phyloP scores from a whole-genome alignment of 352 stramenopile genomes.

The Globisporangium yorkense region DNA sequence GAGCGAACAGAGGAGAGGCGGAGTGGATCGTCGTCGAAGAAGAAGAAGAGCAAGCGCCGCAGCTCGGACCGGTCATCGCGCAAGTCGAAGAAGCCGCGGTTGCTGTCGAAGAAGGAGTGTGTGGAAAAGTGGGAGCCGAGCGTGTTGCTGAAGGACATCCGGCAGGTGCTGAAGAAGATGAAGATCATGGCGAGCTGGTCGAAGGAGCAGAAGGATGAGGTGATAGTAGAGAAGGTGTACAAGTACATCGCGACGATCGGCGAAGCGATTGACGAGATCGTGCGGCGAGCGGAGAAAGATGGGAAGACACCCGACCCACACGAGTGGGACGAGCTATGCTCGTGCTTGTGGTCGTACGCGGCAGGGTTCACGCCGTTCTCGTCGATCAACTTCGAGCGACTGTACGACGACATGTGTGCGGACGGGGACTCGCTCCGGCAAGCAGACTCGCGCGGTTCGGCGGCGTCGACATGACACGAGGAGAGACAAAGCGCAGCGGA shows the following conservation, averaged over 20 bases:
- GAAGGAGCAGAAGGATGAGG: slow-evolving; percentile 74
- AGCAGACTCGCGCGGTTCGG: slow-evolving; percentile 1
- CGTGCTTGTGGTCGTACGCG: slow-evolving; percentile 75
- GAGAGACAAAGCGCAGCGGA: not conserved
- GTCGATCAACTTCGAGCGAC: slow-evolving; percentile 65
- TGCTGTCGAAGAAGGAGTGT: slow-evolving; percentile 46
- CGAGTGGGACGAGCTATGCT: slow-evolving; percentile 73
- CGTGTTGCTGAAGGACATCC: slow-evolving; percentile 68
- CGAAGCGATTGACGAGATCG: slow-evolving; percentile 70
- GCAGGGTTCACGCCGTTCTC: slow-evolving; percentile 73
- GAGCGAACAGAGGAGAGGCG: slow-evolving; percentile 13
- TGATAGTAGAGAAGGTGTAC: slow-evolving; percentile 81
- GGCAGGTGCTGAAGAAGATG: slow-evolving; percentile 84
- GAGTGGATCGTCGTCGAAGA: slow-evolving; percentile 5
- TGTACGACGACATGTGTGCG: slow-evolving; percentile 83
- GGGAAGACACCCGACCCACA: slow-evolving; percentile 11
- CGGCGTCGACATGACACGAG: slow-evolving; percentile 17
- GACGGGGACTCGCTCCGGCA: slow-evolving; percentile 48
- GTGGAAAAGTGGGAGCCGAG: slow-evolving; percentile 79
- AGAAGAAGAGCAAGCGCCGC: slow-evolving; percentile 19
- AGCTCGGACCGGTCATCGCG: slow-evolving; percentile 2
- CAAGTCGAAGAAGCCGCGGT: slow-evolving; percentile 14
- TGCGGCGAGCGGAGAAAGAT: slow-evolving; percentile 34
- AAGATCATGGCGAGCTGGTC: slow-evolving; percentile 82
- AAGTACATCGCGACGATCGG: slow-evolving; percentile 85